Evolutionary conservation across 2,329 filamentous ascomycete genomes (phyloP).

Genomic region (Apiospora saccharicola): DNA sequence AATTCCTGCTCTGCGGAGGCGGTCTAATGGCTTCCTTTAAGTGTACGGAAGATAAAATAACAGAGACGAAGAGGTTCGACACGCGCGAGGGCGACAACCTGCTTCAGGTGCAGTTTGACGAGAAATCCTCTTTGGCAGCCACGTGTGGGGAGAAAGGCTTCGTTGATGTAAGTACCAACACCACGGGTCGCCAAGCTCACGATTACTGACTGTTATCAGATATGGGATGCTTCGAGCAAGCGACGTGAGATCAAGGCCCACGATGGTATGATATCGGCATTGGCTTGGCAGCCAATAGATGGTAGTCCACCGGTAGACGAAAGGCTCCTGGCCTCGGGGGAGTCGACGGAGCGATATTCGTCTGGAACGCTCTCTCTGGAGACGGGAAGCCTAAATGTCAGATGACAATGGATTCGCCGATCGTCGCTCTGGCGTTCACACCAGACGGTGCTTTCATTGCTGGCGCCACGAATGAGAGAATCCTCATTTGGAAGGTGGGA

Average conservation of each 20-base stretch:
- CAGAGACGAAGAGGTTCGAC: constrained; percentile 56
- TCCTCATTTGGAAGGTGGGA: constrained; percentile 71
- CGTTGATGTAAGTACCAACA: constrained; percentile 60
- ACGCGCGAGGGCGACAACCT: constrained; percentile 62
- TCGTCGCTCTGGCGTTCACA: constrained; percentile 67
- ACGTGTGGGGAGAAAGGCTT: constrained; percentile 67
- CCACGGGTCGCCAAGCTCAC: neutral
- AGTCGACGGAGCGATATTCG: constrained; percentile 67
- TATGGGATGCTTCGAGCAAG: constrained; percentile 63
- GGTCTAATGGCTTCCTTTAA: constrained; percentile 58
- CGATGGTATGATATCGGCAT: constrained; percentile 62
- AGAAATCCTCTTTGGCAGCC: constrained; percentile 59
- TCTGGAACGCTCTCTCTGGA: constrained; percentile 66
- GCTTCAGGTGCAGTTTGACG: constrained; percentile 64
- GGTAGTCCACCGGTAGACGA: constrained; percentile 52
- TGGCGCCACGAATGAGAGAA: constrained; percentile 64
- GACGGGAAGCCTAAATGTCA: constrained; percentile 65
- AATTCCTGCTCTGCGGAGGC: constrained; percentile 67
- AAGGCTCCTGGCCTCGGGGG: constrained; percentile 67
- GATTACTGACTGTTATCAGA: constrained; percentile 41
- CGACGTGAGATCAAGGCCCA: constrained; percentile 65
- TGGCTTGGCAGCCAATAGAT: constrained; percentile 67
- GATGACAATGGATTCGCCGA: constrained; percentile 66
- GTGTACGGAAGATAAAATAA: constrained; percentile 56
- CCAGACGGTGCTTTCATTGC: constrained; percentile 70